Evolutionary conservation across 331 rosid species (phyloP), one percentile per base, ranked within the genome.

Genomic region (Malus hybrid): DNA sequence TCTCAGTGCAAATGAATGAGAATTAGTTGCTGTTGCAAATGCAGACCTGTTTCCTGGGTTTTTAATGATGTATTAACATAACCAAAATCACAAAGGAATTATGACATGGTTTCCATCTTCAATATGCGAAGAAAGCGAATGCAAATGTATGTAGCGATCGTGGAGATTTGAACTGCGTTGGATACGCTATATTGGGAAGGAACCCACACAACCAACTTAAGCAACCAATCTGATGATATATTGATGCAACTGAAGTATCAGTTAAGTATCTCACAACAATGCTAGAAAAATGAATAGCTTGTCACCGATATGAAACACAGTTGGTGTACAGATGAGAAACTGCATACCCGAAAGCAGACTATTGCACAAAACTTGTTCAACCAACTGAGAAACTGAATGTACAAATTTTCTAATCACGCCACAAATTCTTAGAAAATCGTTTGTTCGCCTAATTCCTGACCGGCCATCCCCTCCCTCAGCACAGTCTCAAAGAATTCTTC

Each of bases 361-460:
- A 39, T 3, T 11, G 78, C 28, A 65, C 79, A 84, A 82, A 84
- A 82, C 73, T 75, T 80, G 82, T 36, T 67, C 27, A 77, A 77
- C 72, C 81, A 79, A 72, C 69, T 67, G 77, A 76, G 71, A 75
- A 69, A 61, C 27, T 22, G 61, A 48, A 52, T 77, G 29, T 80
- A 61, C 33, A 67, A 48, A 75, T 70, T 72, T 65, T 68, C 77
- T 57, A 8, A 10, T 57, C 14, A 81, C 4, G 13, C 67, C 13
- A 39, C 5, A 3, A 44, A 5, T 50, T 81, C 52, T 79, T 69
- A 90, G 60, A 93, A 72, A 70, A 93, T 89, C 0, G 87, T 80
- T 77, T 90, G 98, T 81, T 93, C 98, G 20, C 97, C 97, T 56
- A 90, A 83, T 76, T 93, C 98, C 80, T 93, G 98, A 72, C 98